phyloP scores from a whole-genome alignment of 1,284 basidiomycete species.

The Apiotrichum montevideense region DNA sequence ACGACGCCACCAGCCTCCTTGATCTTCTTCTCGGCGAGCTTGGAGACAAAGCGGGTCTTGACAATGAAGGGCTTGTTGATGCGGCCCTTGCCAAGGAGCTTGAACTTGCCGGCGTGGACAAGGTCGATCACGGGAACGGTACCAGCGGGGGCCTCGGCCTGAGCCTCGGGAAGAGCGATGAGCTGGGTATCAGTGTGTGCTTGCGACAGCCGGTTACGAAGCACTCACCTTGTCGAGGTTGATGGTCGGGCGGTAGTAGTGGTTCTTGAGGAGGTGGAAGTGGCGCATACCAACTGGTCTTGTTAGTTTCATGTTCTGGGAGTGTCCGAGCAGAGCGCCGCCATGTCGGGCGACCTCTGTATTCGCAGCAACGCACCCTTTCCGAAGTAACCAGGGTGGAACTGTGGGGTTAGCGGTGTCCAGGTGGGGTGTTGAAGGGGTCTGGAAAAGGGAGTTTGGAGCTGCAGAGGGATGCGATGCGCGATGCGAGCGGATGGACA shows the following conservation, averaged over 20 bases:
- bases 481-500: too few species aligned
- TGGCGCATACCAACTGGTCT: constrained; percentile 83
- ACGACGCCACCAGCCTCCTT: constrained; percentile 92
- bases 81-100: constrained; percentile 57
- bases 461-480: too few species aligned
- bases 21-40: constrained; percentile 68
- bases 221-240: constrained; percentile 75
- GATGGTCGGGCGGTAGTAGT: constrained; percentile 85
- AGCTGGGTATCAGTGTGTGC: constrained; percentile 13
- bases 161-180: constrained; percentile 47
- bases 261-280: constrained; percentile 92
- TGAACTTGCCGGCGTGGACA: constrained; percentile 76
- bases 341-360: too few species aligned
- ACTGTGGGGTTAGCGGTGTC: constrained; percentile 45
- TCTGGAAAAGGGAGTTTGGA: too few species aligned
- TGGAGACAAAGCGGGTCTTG: constrained; percentile 89
- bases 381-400: constrained; percentile 75
- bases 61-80: constrained; percentile 72
- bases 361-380: constrained; percentile 26
- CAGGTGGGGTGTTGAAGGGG: not conserved
- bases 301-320: not conserved
- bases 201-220: not conserved
- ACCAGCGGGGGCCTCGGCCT: constrained; percentile 45
- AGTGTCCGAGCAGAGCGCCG: not conserved
- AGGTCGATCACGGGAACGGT: constrained; percentile 88